These are phyloP conservation scores for Atkinsonella texensis DNA, from an alignment of 2,329 filamentous ascomycete genomes.

Conservation along the genomic window DNA sequence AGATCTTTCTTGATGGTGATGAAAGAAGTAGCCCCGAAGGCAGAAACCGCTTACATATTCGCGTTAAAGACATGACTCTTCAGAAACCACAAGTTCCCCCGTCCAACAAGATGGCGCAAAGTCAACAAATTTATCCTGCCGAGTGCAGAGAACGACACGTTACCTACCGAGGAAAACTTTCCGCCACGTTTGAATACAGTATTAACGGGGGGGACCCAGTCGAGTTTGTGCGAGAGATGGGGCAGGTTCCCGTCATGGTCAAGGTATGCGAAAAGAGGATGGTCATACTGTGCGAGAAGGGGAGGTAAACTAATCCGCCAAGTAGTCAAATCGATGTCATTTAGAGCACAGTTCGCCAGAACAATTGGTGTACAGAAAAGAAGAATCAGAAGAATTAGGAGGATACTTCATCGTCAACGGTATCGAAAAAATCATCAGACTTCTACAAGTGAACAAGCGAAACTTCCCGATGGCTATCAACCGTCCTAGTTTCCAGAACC, in stretches of 20 bases:
- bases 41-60: constrained; percentile 66
- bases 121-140: constrained; percentile 77
- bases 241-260: constrained; percentile 86
- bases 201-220: constrained; percentile 79
- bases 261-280: constrained; percentile 42
- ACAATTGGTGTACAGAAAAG: constrained; percentile 72
- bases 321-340: constrained; percentile 77
- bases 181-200: constrained; percentile 70
- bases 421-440: constrained; percentile 90
- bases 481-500: constrained; percentile 77
- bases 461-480: constrained; percentile 95
- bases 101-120: constrained; percentile 72
- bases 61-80: constrained; percentile 69
- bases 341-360: constrained; percentile 76
- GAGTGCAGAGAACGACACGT: constrained; percentile 92
- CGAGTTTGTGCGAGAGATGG: constrained; percentile 74
- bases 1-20: constrained; percentile 75
- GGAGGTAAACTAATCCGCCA: background rate
- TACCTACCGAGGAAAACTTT: constrained; percentile 79
- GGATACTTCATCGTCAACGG: constrained; percentile 98
- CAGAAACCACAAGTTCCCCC: constrained; percentile 71
- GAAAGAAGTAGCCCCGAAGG: constrained; percentile 44
- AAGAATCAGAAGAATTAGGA: constrained; percentile 91
- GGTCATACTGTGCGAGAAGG: background rate
- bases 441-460: constrained; percentile 78